These are phyloP conservation scores for Globisporangium yorkense DNA, from an alignment of 352 stramenopile genomes.

Conservation along the genomic window DNA sequence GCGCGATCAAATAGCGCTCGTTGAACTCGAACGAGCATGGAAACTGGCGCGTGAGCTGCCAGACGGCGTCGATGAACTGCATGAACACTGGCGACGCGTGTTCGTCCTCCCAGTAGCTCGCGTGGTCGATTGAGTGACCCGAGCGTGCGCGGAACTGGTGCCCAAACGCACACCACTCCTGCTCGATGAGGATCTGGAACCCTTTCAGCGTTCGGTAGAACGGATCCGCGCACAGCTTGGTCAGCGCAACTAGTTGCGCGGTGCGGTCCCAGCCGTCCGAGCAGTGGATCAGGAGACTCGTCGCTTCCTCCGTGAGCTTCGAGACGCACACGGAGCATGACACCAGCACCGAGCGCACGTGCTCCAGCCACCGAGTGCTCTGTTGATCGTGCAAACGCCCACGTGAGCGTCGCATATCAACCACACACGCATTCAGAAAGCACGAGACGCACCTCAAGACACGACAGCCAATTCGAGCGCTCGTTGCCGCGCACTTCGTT, in stretches of 20 bases:
- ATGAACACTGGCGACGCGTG: slow-evolving; percentile 98
- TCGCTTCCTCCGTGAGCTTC: slow-evolving; percentile 77
- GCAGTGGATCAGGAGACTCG: slow-evolving; percentile 97
- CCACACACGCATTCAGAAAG: not conserved
- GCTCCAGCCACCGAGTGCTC: slow-evolving; percentile 77
- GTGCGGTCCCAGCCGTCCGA: slow-evolving; percentile 99
- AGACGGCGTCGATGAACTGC: slow-evolving; percentile 98
- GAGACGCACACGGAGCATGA: slow-evolving; percentile 92
- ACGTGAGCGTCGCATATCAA: not conserved
- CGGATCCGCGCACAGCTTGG: slow-evolving; percentile 96
- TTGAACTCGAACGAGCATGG: slow-evolving; percentile 98
- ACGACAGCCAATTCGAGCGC: slow-evolving; percentile 73
- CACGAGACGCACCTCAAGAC: slow-evolving; percentile 45
- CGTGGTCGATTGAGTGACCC: slow-evolving; percentile 47
- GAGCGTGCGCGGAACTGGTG: slow-evolving; percentile 96
- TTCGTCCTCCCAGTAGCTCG: slow-evolving; percentile 91
- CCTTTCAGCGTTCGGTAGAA: slow-evolving; percentile 96
- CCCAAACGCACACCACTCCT: slow-evolving; percentile 99
- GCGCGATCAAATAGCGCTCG: slow-evolving; percentile 85
- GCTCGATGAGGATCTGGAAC: slow-evolving; percentile 97
- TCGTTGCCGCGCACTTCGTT: slow-evolving; percentile 78
- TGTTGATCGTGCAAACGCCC: slow-evolving; percentile 12
- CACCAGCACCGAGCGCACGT: slow-evolving; percentile 70
- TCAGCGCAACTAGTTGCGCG: slow-evolving; percentile 92
- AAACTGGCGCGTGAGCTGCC: slow-evolving; percentile 95